Evolutionary conservation across 345 rosid genomes (phyloP).

Genomic region (Eutrema heterophyllum): DNA sequence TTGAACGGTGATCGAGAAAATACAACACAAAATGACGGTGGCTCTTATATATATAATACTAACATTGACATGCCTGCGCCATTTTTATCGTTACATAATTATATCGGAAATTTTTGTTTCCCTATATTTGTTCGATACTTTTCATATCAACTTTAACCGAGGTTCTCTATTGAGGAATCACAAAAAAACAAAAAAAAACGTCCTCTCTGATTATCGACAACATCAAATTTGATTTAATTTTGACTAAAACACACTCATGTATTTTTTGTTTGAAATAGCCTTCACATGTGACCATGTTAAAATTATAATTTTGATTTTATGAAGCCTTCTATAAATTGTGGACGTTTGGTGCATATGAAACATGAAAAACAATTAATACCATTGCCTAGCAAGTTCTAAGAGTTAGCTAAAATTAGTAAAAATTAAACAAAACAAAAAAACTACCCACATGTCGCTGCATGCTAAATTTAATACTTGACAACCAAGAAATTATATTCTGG

Average conservation of each 20-base stretch:
- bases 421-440: background rate
- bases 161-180: background rate
- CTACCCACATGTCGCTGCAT: conserved; percentile 15
- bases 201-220: background rate
- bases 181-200: background rate
- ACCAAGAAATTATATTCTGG: background rate
- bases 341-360: background rate
- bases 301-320: too few relatives aligned
- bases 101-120: background rate
- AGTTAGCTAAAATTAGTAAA: background rate
- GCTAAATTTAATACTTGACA: conserved; percentile 14
- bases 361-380: background rate
- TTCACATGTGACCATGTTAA: too few relatives aligned
- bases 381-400: background rate
- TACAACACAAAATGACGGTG: background rate
- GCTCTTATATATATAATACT: background rate
- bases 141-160: background rate
- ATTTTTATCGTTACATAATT: background rate
- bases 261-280: too few relatives aligned
- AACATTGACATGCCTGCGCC: too few relatives aligned
- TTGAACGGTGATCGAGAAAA: background rate
- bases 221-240: background rate
- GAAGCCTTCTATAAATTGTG: background rate
- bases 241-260: background rate
- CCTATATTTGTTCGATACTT: background rate